Base-by-base conservation (phyloP, 2,329 filamentous ascomycete species). In the Aspergillus spinulosporus region DNA sequence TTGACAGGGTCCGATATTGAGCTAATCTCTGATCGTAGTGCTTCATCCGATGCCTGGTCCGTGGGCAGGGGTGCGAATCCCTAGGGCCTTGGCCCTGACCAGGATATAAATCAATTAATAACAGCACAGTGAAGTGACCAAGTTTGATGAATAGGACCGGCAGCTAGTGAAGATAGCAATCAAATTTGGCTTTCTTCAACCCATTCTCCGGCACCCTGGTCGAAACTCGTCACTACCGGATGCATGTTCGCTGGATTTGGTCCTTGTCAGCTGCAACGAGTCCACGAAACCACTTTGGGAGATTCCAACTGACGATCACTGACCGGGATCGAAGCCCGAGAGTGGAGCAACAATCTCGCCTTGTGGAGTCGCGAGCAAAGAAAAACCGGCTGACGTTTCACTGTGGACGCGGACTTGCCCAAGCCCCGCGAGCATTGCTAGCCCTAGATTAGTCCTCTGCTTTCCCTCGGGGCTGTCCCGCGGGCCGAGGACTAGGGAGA, bases 1-100 rank as follows among this genome's bases (percentile, higher is more conserved):
- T 53, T 39, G 51, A 39, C 51, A 47, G 42, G 42, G 43, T 53
- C 36, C 51, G 43, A 40, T 28, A 42, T 37, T 15, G 34, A 7
- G 9, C 46, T 50, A 43, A 43, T 50, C 48, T 50, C n/a, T n/a
- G 32, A 49, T 40, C 37, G 37, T 8, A 36, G 34, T 36, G 34
- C 8, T 36, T 12, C 34, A 12, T 36, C 34, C 34, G 34, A 12
- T 36, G 34, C 34, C 37, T 40, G 37, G 37, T 40, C 37, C 37
- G 37, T 40, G 37, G 37, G 37, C 12, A 40, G 12, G 37, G 37
- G 5, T 40, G 37, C 37, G 37, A 8, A 40, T 40, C 37, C 37
- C 12, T 12, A 5, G 37, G 37, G 31, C 31, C 31, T 34, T 34
- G 31, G 31, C 34, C 34, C n/a, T 40, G 37, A 15, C 37, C 37